Evolutionary conservation across 2,329 filamentous ascomycete species (phyloP), one percentile per base, ranked within the genome.

Genomic region (Aspergillus chevalieri): DNA sequence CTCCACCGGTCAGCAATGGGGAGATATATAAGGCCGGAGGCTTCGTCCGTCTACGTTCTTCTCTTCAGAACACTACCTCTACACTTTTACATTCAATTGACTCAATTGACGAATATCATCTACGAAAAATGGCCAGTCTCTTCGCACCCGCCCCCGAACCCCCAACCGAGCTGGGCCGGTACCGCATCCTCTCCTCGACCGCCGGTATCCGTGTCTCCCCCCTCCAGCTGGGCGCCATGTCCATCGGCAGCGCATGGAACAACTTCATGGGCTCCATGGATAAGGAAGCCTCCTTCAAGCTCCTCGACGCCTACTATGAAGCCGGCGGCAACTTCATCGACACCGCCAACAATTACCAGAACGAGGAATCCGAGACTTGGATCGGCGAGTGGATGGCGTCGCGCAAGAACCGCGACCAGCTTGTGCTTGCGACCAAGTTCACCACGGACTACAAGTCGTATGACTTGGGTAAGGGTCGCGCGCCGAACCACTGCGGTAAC

Each of bases 271-370:
- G 86, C 28, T 75, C 77, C 34, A 87, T 84, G 66, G 76, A 80
- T 62, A 81, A 87, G 62, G 73, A 80, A 45, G 77, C 77, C 1
- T 75, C 79, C 1, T 84, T 86, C 56, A 71, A 74, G 17, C 80
- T 89, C 22, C 75, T 89, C 7, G 84, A 89, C 60, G 81, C 78
- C 61, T 88, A 80, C 68, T 81, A 78, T 51, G 75, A 78, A 5
- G 76, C 82, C 0, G 83, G 83, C 3, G 85, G 86, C 21, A 89
- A 89, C 68, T 88, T 89, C 65, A 83, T 89, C 60, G 86, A 89
- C 64, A 87, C 83, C 0, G 61, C 83, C 51, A 85, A 82, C 69
- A 84, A 83, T 65, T 88, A 88, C 67, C 84, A 86, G 57, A 69
- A 74, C 51, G 76, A 86, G 64, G 67, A 84, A 58, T 80, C 80